phyloP scores from a whole-genome alignment of 1,284 basidiomycete species.

The Puccinia horiana region DNA sequence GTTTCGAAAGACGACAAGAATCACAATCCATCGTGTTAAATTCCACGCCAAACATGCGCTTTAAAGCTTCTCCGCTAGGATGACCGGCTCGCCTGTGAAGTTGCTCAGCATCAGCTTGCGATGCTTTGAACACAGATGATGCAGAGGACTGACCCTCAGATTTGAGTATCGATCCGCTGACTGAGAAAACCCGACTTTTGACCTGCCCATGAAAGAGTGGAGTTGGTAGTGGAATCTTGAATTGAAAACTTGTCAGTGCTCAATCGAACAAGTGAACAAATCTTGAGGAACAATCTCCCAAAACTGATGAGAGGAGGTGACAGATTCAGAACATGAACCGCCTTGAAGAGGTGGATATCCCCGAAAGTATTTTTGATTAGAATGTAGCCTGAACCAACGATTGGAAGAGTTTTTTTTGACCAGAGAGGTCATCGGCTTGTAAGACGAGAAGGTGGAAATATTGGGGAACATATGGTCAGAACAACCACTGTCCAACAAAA shows the following conservation, averaged over 20 bases:
- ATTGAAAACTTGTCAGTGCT: neutral
- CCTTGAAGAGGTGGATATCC: neutral
- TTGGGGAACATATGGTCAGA: slow-evolving; percentile 26
- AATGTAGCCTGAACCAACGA: neutral
- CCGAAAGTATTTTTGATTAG: neutral
- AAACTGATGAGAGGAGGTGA: slow-evolving; percentile 20
- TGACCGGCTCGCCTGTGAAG: neutral
- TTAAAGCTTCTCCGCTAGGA: neutral
- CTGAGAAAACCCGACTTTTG: neutral
- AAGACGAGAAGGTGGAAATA: neutral
- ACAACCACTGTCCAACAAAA: slow-evolving; percentile 27
- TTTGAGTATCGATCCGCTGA: neutral
- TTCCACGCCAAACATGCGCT: neutral
- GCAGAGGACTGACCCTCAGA: neutral
- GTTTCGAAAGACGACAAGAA: neutral
- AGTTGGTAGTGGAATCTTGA: neutral
- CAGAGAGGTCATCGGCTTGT: neutral
- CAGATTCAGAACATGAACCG: neutral
- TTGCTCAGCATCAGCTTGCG: neutral
- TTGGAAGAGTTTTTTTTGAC: neutral
- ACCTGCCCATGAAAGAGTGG: neutral
- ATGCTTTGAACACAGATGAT: no score
- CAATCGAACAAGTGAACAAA: neutral
- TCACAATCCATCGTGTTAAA: neutral
- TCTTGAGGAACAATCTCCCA: slow-evolving; percentile 8